Conservation (phyloP, 495 filamentous ascomycete genomes). For the Thozetella sp. region DNA sequence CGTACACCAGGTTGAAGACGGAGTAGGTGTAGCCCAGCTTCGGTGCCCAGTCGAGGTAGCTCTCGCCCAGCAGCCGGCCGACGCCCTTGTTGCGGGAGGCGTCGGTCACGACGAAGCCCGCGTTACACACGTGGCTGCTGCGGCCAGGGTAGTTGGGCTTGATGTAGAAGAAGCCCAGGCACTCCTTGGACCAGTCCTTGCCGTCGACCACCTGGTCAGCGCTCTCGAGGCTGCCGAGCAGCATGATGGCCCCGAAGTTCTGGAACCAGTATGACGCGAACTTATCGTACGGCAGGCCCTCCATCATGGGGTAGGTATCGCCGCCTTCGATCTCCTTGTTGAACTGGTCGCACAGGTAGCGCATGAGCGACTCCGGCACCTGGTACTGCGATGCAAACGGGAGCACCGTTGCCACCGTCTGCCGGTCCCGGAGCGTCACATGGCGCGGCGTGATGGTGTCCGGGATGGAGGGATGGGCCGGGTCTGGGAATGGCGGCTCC, state of each 20-base stretch:
- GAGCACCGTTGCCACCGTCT: conserved; percentile 87
- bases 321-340: conserved; percentile 95
- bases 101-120: conserved; percentile 91
- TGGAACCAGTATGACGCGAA: conserved; percentile 95
- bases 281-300: conserved; percentile 70
- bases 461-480: conserved; percentile 63
- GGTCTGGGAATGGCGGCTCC: conserved; percentile 63
- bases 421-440: conserved; percentile 86
- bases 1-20: conserved; percentile 98
- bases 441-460: conserved; percentile 73
- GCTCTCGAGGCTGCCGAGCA: conserved; percentile 73
- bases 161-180: conserved; percentile 94
- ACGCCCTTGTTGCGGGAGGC: conserved; percentile 88
- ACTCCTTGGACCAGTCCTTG: conserved; percentile 81
- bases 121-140: conserved; percentile 96
- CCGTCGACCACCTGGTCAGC: conserved; percentile 63
- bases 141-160: conserved; percentile 97
- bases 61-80: conserved; percentile 90
- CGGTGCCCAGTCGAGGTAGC: conserved; percentile 93
- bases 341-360: conserved; percentile 82
- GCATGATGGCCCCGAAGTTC: conserved; percentile 92
- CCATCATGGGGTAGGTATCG: conserved; percentile 94
- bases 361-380: conserved; percentile 74
- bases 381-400: conserved; percentile 77
- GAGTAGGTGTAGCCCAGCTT: conserved; percentile 94